Evolutionary conservation across 2,329 filamentous ascomycete genomes (phyloP).

Genomic region (Ceratocystis harringtonii): DNA sequence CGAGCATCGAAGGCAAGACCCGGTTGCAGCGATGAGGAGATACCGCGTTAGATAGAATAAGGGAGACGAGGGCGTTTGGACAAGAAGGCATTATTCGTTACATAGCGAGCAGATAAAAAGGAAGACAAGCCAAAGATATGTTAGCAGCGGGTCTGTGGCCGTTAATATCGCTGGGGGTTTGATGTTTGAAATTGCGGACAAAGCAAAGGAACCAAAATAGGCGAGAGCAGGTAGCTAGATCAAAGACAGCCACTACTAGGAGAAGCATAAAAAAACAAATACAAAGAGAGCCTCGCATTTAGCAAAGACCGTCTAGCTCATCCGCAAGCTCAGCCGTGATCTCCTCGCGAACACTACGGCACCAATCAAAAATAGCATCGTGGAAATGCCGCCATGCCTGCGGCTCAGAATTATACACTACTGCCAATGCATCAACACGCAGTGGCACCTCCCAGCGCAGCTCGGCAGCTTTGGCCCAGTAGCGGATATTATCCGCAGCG

Average conservation of each 20-base stretch:
- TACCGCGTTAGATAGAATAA: no score
- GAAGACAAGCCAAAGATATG: no score
- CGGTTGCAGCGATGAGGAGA: no score
- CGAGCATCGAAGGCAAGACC: no score
- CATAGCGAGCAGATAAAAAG: no score
- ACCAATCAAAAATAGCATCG: constrained; percentile 69
- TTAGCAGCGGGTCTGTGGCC: no score
- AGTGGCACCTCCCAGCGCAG: constrained; percentile 81
- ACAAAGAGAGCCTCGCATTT: background rate
- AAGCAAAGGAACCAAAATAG: no score
- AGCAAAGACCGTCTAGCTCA: constrained; percentile 10
- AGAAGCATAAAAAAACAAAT: background rate
- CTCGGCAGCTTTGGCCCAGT: constrained; percentile 93
- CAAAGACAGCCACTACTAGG: background rate
- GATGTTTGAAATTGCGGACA: no score
- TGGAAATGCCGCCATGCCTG: constrained; percentile 73
- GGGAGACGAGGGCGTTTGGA: no score
- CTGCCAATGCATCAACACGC: constrained; percentile 68
- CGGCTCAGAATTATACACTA: constrained; percentile 59
- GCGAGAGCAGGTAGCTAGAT: background rate
- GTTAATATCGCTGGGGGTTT: no score
- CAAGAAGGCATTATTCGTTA: no score
- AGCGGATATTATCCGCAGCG: constrained; percentile 81
- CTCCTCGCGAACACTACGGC: constrained; percentile 65
- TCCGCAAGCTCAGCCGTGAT: constrained; percentile 49